Base-by-base conservation (phyloP, 2,329 filamentous ascomycete genomes). In the Fusarium sarcochroum region DNA sequence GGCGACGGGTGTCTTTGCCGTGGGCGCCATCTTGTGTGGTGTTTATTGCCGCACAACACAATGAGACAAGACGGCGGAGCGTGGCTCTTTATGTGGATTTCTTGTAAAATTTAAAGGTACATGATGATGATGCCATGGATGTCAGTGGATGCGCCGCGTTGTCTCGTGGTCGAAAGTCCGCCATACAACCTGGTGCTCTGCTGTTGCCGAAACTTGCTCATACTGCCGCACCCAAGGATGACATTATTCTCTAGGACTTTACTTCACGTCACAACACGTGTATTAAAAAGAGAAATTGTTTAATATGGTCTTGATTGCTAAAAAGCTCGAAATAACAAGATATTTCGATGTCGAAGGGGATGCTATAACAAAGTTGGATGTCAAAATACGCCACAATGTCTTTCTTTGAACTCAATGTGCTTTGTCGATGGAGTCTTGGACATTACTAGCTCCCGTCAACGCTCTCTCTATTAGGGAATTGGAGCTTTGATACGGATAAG, bases 171-270 rank as follows among this genome's bases (percentile, higher is more conserved):
- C 11, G 3, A 45, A n/a, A 51, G 40, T 32, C 42, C 42, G 35
- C 44, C 42, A 45, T 49, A 52, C 41, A 45, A 44, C 41, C 49
- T 48, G 41, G 44, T 23, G 45, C 21, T 44, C 11, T 54, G n/a
- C 35, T 48, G 34, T 7, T 41, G 17, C 47, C 20, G 54, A 76
- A 77, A 77, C 76, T 76, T 77, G 76, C 76, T 77, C 76, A 77
- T 77, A 75, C 75, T 75, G 35, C 64, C 73, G 71, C 75, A 75
- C 55, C 54, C 34, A 38, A 34, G 34, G 13, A 44, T 30, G 27
- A 23, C 17, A 37, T 35, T 7, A 14, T 14, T 9, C 41, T 10
- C 14, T 17, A 9, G 30, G 17, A 35, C 7, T 20, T n/a, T 46
- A 17, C 15, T 15, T 30, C 15, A 21, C 32, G 27, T 6, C 6